phyloP scores from a whole-genome alignment of 495 filamentous ascomycete genomes.

The Lophium mytilinum region DNA sequence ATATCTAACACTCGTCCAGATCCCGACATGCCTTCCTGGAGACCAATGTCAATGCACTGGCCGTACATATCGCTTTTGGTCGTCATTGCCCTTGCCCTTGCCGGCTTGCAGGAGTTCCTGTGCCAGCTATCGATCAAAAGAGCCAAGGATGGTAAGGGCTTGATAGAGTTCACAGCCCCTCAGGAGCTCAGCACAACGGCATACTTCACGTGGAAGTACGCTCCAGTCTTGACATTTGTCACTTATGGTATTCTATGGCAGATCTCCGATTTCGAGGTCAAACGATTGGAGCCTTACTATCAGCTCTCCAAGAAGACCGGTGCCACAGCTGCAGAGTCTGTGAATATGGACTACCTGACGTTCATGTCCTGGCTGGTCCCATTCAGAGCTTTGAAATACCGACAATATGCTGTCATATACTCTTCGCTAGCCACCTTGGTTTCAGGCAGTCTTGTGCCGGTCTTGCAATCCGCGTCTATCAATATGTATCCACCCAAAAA shows the following conservation, averaged over 20 bases:
- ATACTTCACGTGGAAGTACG: conserved; percentile 66
- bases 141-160: conserved; percentile 22
- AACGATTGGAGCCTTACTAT: conserved; percentile 65
- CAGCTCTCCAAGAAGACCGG: conserved; percentile 58
- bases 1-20: conserved; percentile 14
- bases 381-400: conserved; percentile 47
- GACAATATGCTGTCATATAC: conserved; percentile 58
- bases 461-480: conserved; percentile 51
- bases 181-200: conserved; percentile 41
- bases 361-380: conserved; percentile 56
- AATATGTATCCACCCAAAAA: conserved; percentile 40
- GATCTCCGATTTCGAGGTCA: conserved; percentile 64
- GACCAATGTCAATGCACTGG: conserved; percentile 61
- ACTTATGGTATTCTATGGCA: conserved; percentile 69
- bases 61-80: conserved; percentile 52
- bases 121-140: conserved; percentile 45
- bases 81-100: conserved; percentile 48
- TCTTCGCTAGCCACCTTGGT: conserved; percentile 55
- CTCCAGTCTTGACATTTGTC: conserved; percentile 60
- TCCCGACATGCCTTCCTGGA: conserved; percentile 56
- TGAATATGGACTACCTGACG: conserved; percentile 67
- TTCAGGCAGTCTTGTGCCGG: conserved; percentile 55
- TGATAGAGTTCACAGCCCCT: conserved; percentile 46
- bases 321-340: conserved; percentile 54
- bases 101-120: conserved; percentile 50